Evolutionary conservation across 257 asterid genomes (phyloP), one percentile per base, ranked within the genome.

Genomic region (Solanum pimpinellifolium): DNA sequence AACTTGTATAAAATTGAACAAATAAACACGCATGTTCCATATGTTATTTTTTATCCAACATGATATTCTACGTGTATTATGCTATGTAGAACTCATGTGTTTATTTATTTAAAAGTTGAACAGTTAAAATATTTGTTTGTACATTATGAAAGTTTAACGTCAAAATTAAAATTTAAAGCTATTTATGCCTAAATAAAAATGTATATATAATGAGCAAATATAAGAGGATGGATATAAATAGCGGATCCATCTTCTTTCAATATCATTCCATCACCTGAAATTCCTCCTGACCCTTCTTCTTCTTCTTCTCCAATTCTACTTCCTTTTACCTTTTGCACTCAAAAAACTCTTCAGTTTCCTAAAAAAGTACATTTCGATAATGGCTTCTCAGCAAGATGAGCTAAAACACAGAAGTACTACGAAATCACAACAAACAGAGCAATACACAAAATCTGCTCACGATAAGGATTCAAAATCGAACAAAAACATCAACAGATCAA

Each of bases 381-480:
- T 94, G 98, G 93, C 93, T 47, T 86, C 96, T 76, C 89, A 89
- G 35, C 89, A 89, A 35, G 92, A 89, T 76, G 88, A 89, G 44
- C 95, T 94, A 81, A 94, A 84, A 92, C 99, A 93, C 90, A 92
- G 99, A 88, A 18, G 60, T 7, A 73, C 9, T 27, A 87, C 20
- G 15, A 87, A 82, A 78, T 81, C 87, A 59, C 18, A 66, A 35
- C 41, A 78, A 78, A 77, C 65, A 74, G 29, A 82, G 80, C 62
- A 85, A 82, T 70, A 78, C 72, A 74, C 62, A 27, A 74, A 37
- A 74, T 21, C 52, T 74, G 41, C 9, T 13, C 20, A 21, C 21
- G 25, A 60, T 39, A 20, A 37, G 65, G 86, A 86, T 41, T 39
- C 84, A 41, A 72, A 33, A 47, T 29, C 52, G 29, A 31, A 80